Conservation (phyloP, 116 monocot genomes). For the Zostera marina region DNA sequence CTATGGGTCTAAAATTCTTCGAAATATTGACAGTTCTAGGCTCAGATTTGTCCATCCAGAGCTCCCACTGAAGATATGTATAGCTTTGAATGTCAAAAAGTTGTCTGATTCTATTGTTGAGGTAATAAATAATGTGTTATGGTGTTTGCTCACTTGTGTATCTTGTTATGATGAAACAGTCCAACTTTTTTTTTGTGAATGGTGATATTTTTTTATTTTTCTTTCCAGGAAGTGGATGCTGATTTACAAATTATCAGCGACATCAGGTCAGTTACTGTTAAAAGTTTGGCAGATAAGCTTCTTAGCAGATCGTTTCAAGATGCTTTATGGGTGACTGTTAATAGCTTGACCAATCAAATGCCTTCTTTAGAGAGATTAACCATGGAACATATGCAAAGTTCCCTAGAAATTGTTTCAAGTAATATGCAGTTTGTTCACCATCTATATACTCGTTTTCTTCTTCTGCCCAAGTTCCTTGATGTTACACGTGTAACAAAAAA, state of each 20-base stretch:
- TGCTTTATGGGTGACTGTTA: slow-evolving; percentile 35
- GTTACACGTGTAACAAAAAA: slow-evolving; percentile 32
- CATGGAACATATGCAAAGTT: slow-evolving; percentile 24
- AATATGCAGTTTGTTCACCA: slow-evolving; percentile 61
- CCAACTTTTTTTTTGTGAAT: background rate
- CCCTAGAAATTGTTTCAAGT: slow-evolving; percentile 30
- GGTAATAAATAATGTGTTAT: slow-evolving; percentile 23
- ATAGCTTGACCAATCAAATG: slow-evolving; percentile 26
- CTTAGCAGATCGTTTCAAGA: slow-evolving; percentile 54
- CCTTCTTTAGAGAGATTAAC: slow-evolving; percentile 39
- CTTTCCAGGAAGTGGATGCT: slow-evolving; percentile 57
- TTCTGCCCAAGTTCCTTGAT: slow-evolving; percentile 54
- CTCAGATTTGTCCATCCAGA: slow-evolving; percentile 82
- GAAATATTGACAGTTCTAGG: slow-evolving; percentile 60
- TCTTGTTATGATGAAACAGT: background rate
- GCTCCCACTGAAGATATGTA: slow-evolving; percentile 56
- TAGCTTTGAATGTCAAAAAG: slow-evolving; percentile 56
- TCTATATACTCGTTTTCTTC: slow-evolving; percentile 65
- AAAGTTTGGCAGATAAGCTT: slow-evolving; percentile 62
- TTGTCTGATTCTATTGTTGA: slow-evolving; percentile 77
- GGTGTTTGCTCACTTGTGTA: background rate
- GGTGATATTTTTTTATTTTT: background rate
- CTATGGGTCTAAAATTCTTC: slow-evolving; percentile 54
- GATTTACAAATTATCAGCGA: slow-evolving; percentile 33
- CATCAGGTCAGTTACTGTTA: slow-evolving; percentile 37